These are phyloP conservation scores for Botrytis squamosa DNA, from an alignment of 2,329 filamentous ascomycete genomes.

Conservation along the genomic window DNA sequence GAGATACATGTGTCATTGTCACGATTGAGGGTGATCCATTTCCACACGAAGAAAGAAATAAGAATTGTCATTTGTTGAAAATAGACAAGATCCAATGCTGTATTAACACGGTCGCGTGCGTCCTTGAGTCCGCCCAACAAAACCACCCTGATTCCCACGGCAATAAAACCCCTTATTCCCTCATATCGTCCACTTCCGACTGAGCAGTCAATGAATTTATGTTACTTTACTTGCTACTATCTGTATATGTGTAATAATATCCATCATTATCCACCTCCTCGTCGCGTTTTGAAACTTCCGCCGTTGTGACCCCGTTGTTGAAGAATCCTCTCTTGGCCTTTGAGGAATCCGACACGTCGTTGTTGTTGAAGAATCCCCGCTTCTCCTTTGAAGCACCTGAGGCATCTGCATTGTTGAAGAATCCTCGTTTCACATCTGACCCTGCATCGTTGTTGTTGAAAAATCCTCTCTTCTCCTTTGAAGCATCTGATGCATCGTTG, in stretches of 20 bases:
- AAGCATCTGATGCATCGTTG: background rate
- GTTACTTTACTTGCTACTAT: background rate
- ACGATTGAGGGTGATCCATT: background rate
- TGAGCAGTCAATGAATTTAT: background rate
- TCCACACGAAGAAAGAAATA: background rate
- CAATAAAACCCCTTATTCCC: background rate
- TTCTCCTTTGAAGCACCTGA: background rate
- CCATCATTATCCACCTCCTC: background rate
- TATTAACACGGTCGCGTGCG: background rate
- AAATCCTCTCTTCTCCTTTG: background rate
- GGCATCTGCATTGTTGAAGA: background rate
- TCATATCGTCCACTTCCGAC: background rate
- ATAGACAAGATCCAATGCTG: background rate
- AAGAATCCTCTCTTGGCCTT: background rate
- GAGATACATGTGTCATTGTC: background rate
- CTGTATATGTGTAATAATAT: background rate
- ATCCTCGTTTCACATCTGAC: background rate
- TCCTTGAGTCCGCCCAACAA: background rate
- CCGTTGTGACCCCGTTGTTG: background rate
- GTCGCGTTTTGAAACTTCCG: background rate
- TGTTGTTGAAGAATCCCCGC: background rate
- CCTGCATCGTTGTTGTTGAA: background rate
- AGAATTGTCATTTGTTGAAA: constrained; percentile 1
- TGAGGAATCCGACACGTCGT: background rate
- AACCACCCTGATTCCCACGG: background rate